Conservation (phyloP, 768 basidiomycete species). For the Panus rudis region DNA sequence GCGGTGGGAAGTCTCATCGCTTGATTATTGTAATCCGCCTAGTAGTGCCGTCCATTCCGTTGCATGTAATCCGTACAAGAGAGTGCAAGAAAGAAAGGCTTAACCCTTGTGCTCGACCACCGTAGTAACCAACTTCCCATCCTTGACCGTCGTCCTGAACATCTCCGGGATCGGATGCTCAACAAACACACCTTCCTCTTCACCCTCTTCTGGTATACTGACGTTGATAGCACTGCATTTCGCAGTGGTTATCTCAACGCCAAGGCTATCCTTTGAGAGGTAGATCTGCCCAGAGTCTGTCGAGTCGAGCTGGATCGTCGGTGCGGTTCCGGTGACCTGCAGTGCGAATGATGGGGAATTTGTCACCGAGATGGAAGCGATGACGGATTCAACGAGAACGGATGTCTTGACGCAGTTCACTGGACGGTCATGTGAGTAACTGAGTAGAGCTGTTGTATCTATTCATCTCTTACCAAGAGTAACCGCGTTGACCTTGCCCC, state of each 20-base stretch:
- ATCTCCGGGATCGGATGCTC: slow-evolving; percentile 94
- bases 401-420: slow-evolving; percentile 87
- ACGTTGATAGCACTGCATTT: slow-evolving; percentile 94
- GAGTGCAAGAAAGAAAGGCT: not conserved
- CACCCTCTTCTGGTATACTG: slow-evolving; percentile 75
- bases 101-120: slow-evolving; percentile 82
- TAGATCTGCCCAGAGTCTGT: slow-evolving; percentile 96
- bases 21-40: not conserved
- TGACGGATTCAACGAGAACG: slow-evolving; percentile 84
- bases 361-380: slow-evolving; percentile 86
- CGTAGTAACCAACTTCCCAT: slow-evolving; percentile 81
- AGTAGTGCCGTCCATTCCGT: not conserved
- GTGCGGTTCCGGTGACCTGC: slow-evolving; percentile 84
- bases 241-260: slow-evolving; percentile 83
- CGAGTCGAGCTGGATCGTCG: slow-evolving; percentile 90
- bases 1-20: no score
- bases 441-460: not conserved
- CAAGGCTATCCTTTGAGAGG: slow-evolving; percentile 76
- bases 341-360: slow-evolving; percentile 89
- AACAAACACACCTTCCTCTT: slow-evolving; percentile 87
- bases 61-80: not conserved
- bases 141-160: slow-evolving; percentile 76
- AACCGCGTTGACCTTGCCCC: slow-evolving; percentile 94
- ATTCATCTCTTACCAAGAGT: slow-evolving; percentile 59
- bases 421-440: slow-evolving; percentile 23